Percentiles rank a stretch among this genome's conserved stretches.
phyloP scores from a whole-genome alignment of 768 basidiomycete genomes.

The Leccinum rimulosum region DNA sequence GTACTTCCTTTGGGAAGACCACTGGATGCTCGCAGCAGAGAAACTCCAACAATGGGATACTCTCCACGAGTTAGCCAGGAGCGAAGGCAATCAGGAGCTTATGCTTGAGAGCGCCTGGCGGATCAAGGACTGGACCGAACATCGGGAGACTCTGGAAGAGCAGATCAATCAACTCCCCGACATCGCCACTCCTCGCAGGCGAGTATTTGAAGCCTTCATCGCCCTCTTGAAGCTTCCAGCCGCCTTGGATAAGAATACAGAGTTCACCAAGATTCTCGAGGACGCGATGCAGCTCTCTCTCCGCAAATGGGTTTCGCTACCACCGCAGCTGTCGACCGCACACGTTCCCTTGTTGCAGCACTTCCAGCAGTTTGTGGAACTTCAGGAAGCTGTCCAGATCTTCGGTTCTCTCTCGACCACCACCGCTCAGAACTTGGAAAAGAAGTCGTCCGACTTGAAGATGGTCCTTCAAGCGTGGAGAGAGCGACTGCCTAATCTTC shows the following conservation, averaged over 20 bases:
- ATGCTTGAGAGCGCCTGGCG: slow-evolving; percentile 96
- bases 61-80: slow-evolving; percentile 84
- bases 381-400: slow-evolving; percentile 93
- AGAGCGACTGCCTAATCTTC: slow-evolving; percentile 90
- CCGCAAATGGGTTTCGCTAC: slow-evolving; percentile 92
- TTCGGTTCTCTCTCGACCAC: slow-evolving; percentile 89
- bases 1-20: slow-evolving; percentile 98
- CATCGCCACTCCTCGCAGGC: slow-evolving; percentile 88
- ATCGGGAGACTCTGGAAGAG: slow-evolving; percentile 73
- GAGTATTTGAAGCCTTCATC: slow-evolving; percentile 96
- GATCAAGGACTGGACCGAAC: slow-evolving; percentile 86
- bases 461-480: slow-evolving; percentile 97
- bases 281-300: slow-evolving; percentile 96
- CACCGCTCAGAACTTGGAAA: slow-evolving; percentile 84
- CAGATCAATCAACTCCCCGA: slow-evolving; percentile 79
- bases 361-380: slow-evolving; percentile 98
- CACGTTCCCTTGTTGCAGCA: slow-evolving; percentile 94
- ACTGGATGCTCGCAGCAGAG: slow-evolving; percentile 94
- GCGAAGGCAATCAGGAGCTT: slow-evolving; percentile 88
- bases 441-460: slow-evolving; percentile 93
- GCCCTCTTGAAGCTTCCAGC: slow-evolving; percentile 83
- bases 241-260: slow-evolving; percentile 77
- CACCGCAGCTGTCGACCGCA: slow-evolving; percentile 81
- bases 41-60: slow-evolving; percentile 99
- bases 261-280: slow-evolving; percentile 86